A percentile compares a stretch with the other conserved stretches of the same genome.
phyloP scores from a whole-genome alignment of 768 basidiomycete genomes.

The Pleurotus giganteus region DNA sequence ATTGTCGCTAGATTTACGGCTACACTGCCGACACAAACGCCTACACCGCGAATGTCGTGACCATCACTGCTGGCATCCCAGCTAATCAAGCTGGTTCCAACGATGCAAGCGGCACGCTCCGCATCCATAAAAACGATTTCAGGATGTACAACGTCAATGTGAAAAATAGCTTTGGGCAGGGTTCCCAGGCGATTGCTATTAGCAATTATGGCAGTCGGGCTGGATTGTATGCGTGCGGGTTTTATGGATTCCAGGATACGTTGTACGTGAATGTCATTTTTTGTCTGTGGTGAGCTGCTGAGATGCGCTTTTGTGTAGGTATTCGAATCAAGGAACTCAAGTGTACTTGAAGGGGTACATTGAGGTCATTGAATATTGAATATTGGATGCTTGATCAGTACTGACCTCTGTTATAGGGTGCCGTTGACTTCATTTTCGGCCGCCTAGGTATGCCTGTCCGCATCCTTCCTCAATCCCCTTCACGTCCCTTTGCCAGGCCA shows the following conservation, averaged over 20 bases:
- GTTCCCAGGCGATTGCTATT: conserved; percentile 47
- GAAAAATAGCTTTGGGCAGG: conserved; percentile 43
- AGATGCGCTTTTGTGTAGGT: background rate
- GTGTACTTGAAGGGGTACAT: conserved; percentile 48
- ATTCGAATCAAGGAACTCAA: conserved; percentile 42
- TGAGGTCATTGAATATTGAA: no score
- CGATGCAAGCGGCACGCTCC: conserved; percentile 47
- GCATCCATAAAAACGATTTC: conserved; percentile 46
- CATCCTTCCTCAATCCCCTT: background rate
- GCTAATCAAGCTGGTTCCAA: conserved; percentile 38
- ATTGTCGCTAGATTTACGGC: conserved; percentile 34
- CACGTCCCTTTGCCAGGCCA: conserved; percentile 18
- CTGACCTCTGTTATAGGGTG: conserved; percentile 31
- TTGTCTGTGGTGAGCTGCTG: background rate
- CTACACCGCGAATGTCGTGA: conserved; percentile 39
- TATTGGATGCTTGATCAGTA: background rate
- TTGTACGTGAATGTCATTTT: conserved; percentile 24
- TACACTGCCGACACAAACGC: conserved; percentile 39
- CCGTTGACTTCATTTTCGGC: conserved; percentile 52
- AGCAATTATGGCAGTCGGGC: conserved; percentile 47
- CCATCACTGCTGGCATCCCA: conserved; percentile 33
- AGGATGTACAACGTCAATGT: conserved; percentile 51
- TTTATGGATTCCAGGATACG: conserved; percentile 49
- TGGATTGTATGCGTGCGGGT: conserved; percentile 44
- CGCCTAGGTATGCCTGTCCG: conserved; percentile 18